Percentiles rank a stretch among this genome's conserved stretches.
Evolutionary conservation across 139 green algal species (phyloP).

Genomic region (Coelastrella sp.): DNA sequence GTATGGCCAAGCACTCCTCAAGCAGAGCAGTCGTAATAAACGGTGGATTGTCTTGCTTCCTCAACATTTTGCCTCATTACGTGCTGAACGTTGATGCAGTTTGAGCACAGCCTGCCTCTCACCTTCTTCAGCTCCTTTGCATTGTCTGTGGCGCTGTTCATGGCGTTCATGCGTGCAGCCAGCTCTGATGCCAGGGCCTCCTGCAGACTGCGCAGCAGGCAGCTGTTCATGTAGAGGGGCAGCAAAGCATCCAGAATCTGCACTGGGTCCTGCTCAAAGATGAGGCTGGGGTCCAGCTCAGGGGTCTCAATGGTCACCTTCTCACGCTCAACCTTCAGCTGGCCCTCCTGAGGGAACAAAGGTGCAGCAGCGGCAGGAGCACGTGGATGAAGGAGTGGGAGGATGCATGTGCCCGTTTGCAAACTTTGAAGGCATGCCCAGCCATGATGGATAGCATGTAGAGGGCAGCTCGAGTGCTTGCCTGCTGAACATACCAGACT

Average conservation of each 20-base stretch:
- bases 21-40: neutral
- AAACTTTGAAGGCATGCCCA: too few relatives aligned
- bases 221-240: constrained; percentile 98
- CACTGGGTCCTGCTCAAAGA: constrained; percentile 99
- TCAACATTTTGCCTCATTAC: neutral
- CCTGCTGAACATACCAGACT: too few relatives aligned
- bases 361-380: neutral
- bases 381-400: neutral
- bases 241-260: constrained; percentile 99
- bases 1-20: too few relatives aligned
- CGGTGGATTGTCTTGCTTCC: neutral
- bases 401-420: neutral
- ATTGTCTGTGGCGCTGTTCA: constrained; percentile 98
- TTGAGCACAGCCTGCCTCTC: neutral
- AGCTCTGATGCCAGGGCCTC: constrained; percentile 98
- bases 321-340: constrained; percentile 92
- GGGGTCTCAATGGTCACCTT: constrained; percentile 74
- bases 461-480: too few relatives aligned
- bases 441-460: too few relatives aligned
- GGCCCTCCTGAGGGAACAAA: constrained; percentile 73
- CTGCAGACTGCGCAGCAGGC: constrained; percentile 87
- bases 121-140: constrained; percentile 92
- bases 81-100: neutral
- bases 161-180: constrained; percentile 99
- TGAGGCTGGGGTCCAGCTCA: constrained; percentile 88